phyloP scores from a whole-genome alignment of 129 eudicot species.

The Helianthus annuus region HanXRQr2.0-SUNRISE NC_035446.2:156268647-156269146 shows the following conservation, averaged over 20 bases:
- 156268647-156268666: constrained; percentile 31
- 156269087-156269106: constrained; percentile 9
- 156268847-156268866: constrained; percentile 33
- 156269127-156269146: neutral
- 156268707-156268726: constrained; percentile 40
- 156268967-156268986: constrained; percentile 1
- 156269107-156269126: neutral
- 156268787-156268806: constrained; percentile 50
- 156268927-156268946: neutral
- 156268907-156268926: constrained; percentile 17
- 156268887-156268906: constrained; percentile 35
- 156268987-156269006: constrained; percentile 48
- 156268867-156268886: constrained; percentile 37
- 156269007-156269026: constrained; percentile 54
- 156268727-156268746: constrained; percentile 80
- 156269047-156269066: constrained; percentile 48
- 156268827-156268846: constrained; percentile 45
- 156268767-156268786: constrained; percentile 35
- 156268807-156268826: constrained; percentile 94
- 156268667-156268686: constrained; percentile 28
- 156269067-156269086: constrained; percentile 5
- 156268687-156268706: constrained; percentile 40
- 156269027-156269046: constrained; percentile 55
- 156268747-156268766: constrained; percentile 80
- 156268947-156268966: neutral